A percentile compares a stretch with the other conserved stretches of the same genome.
Evolutionary conservation across 345 rosid genomes (phyloP).

Genomic region (Linum tenue): DNA sequence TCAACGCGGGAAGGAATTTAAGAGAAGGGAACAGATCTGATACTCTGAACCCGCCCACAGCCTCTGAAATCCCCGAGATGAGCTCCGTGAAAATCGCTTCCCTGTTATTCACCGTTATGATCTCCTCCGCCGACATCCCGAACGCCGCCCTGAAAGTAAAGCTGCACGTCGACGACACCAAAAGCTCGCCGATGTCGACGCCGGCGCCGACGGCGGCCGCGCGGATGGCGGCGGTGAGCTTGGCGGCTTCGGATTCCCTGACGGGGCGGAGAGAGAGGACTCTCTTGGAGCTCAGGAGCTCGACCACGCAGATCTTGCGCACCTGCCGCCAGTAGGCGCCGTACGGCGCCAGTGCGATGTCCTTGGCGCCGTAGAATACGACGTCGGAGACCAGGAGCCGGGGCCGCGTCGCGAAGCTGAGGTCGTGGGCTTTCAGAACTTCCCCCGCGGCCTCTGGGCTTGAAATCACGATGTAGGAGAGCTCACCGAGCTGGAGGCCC

Average conservation of each 20-base stretch:
- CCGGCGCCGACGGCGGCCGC: neutral
- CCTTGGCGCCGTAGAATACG: neutral
- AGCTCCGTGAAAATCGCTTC: neutral
- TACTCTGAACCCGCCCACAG: too few species aligned
- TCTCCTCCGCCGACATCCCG: neutral
- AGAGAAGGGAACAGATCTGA: too few species aligned
- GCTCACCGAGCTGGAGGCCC: constrained; percentile 12
- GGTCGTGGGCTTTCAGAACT: constrained; percentile 14
- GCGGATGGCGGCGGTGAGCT: neutral
- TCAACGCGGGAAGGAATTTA: too few species aligned
- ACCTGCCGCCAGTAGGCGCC: constrained; percentile 9
- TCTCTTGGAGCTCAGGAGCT: constrained; percentile 1
- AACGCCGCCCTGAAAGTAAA: neutral
- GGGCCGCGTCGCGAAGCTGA: constrained; percentile 6
- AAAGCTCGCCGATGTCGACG: neutral
- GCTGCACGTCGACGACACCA: neutral
- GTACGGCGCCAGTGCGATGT: constrained; percentile 1
- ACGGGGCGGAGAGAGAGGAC: constrained; percentile 1
- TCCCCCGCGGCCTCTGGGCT: constrained; percentile 9
- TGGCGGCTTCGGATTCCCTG: constrained; percentile 2
- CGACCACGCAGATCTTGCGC: constrained; percentile 3
- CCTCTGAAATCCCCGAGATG: too few species aligned
- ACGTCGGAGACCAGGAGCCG: neutral
- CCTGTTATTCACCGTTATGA: too few species aligned
- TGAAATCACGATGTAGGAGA: constrained; percentile 5